Conservation (phyloP, 176 grass and related monocot species). For the Leersia perrieri region DNA sequence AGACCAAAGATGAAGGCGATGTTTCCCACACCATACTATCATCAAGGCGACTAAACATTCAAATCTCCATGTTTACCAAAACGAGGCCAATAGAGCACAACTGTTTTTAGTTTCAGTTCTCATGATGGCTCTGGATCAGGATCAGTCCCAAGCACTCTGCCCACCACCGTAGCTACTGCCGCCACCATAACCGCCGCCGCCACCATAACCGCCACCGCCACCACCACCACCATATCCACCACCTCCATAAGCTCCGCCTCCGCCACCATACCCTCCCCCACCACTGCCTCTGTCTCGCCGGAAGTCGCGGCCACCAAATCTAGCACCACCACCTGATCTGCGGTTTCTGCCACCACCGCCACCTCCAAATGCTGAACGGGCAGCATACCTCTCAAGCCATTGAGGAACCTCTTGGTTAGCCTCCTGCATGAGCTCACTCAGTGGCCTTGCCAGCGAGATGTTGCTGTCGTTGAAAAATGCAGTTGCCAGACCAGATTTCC, state of each 20-base stretch:
- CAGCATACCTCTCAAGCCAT: constrained; percentile 64
- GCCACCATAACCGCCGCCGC: constrained; percentile 32
- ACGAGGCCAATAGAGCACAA: neutral
- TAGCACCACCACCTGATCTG: constrained; percentile 52
- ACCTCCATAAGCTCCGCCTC: neutral
- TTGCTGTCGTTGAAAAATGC: constrained; percentile 85
- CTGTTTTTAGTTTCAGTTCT: neutral
- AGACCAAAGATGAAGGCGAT: neutral
- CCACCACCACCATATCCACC: constrained; percentile 38
- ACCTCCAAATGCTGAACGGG: constrained; percentile 50
- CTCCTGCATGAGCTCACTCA: constrained; percentile 76
- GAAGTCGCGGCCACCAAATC: constrained; percentile 77
- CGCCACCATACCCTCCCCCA: constrained; percentile 26
- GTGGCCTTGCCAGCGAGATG: constrained; percentile 38
- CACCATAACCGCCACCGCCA: constrained; percentile 34
- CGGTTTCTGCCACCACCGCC: constrained; percentile 64
- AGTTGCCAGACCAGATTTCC: constrained; percentile 55
- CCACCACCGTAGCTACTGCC: neutral
- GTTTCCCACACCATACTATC: neutral
- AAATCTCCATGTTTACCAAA: neutral
- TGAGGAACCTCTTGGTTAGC: constrained; percentile 77
- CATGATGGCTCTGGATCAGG: neutral
- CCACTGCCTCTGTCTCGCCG: constrained; percentile 56
- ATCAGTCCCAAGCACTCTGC: neutral
- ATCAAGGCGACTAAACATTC: neutral